Base-by-base conservation (phyloP, 768 basidiomycete genomes). In the Psilocybe tampanensis region DNA sequence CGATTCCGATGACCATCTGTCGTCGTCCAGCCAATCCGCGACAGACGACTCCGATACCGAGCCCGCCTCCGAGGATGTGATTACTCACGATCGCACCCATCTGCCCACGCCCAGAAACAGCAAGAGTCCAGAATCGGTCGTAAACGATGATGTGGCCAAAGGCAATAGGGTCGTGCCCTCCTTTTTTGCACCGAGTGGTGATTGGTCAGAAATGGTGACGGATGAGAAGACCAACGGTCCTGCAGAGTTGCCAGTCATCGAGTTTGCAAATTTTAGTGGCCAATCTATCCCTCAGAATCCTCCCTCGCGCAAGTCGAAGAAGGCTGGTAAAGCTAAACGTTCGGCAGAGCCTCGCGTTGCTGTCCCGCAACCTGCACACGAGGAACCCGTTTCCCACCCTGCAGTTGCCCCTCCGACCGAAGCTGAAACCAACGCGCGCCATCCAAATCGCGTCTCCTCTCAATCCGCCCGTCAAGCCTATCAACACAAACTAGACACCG, bases 171-270 rank as follows among this genome's bases (percentile, higher is more conserved):
- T 60, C 12, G 60, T 69, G 48, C 68, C 77, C 23, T 75, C 83
- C 15, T 86, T 90, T 69, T 87, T 88, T 61, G 72, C 80, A 5
- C 60, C 77, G 1, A 68, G 79, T 26, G 80, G 81, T 15, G 81
- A 83, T 63, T 93, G 92, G 92, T 89, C 90, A 9, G 90, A 93
- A 67, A 89, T 92, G 85, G 89, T 92, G n/a, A 79, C 86, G 17
- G 87, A 87, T 57, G 88, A 90, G 72, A 80, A 72, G 43, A 74
- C 73, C n/a, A 80, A 86, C 59, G 88, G 86, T 18, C 76, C 83
- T 45, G 83, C 82, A 8, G 83, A 85, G 23, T 78, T 94, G 8
- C 92, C 91, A 33, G 86, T 93, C 63, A 86, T 94, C 62, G 89
- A 92, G 56, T 94, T 94, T 66, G 80, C 84, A 51, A 88, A 93